Evolutionary conservation across 2,329 filamentous ascomycete genomes (phyloP), one percentile per base, ranked within the genome.

Genomic region (Pseudocercospora musae): DNA sequence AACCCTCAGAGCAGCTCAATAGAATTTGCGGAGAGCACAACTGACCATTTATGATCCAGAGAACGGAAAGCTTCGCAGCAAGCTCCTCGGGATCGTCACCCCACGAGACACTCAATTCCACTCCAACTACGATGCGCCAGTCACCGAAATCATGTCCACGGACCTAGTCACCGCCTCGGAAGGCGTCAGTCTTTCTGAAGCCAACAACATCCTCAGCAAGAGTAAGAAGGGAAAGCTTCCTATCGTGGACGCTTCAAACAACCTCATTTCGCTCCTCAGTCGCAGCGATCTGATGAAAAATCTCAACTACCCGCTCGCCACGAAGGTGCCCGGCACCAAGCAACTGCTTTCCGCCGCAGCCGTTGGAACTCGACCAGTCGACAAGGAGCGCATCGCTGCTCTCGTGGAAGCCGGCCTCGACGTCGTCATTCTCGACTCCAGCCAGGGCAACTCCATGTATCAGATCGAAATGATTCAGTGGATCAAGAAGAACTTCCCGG

Each of bases 41-140:
- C 64, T 68, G 58, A 66, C 62, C 56, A 48, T 13, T 50, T 9
- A 31, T 18, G n/a, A 40, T 48, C 71, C 74, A 99, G 96, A 97
- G 80, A 87, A 87, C 72, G 96, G 95, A 73, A 93, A 89, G 73
- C 88, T 99, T 64, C 91, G 92, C 72, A 98, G 95, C 70, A 98
- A 96, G 83, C 89, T 99, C 58, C 83, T 99, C 70, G 95, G 95
- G 73, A 99, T 99, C 74, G 91, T 99, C 76, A 99, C 96, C 64
- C 96, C 95, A 79, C 90, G 95, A 75, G 95, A 99, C 78, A 93
- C 98, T 67, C 95, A 99, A 80, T 99, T 99, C 80, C 93, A 97
- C 80, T 87, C 89, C 66, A 84, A 94, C 69, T 78, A 83, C 64
- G 79, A 84, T 66, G 86, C 88, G 72, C 83, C 90, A 20, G 90